Conservation (phyloP, 805 yeast species). For the Tetrapisispora pingtungensis region DNA sequence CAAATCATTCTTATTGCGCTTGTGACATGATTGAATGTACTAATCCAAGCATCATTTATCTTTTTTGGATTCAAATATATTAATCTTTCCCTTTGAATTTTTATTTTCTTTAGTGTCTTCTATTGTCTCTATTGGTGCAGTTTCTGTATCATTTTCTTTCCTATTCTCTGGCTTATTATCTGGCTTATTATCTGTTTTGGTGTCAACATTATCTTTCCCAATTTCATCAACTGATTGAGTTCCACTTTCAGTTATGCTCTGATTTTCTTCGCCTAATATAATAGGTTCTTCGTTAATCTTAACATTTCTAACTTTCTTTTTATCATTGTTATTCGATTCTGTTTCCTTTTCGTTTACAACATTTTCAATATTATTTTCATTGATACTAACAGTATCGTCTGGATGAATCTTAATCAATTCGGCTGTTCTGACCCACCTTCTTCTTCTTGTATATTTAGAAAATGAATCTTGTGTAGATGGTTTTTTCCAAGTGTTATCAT, state of each 20-base stretch:
- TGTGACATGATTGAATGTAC: too few relatives aligned
- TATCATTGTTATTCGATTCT: neutral
- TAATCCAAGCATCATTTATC: too few relatives aligned
- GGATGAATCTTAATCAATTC: conserved; percentile 43
- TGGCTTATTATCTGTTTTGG: too few relatives aligned
- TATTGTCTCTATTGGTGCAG: neutral
- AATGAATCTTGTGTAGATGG: conserved; percentile 83
- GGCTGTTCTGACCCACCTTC: conserved; percentile 95
- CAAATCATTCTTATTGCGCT: too few relatives aligned
- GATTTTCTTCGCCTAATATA: neutral
- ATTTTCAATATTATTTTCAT: neutral
- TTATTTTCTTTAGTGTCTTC: neutral
- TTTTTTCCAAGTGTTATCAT: conserved; percentile 88
- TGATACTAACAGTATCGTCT: neutral
- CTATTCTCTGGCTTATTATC: neutral
- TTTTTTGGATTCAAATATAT: neutral
- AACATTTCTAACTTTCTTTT: neutral
- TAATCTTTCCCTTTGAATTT: neutral
- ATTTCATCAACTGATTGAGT: too few relatives aligned
- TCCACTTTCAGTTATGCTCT: too few relatives aligned
- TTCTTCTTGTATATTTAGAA: conserved; percentile 83
- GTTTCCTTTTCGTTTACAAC: neutral
- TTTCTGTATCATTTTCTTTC: too few relatives aligned
- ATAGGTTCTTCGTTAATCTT: conserved; percentile 4
- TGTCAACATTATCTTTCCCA: too few relatives aligned